Conservation (phyloP, 352 stramenopile species). For the Phytophthora hibernalis region DNA sequence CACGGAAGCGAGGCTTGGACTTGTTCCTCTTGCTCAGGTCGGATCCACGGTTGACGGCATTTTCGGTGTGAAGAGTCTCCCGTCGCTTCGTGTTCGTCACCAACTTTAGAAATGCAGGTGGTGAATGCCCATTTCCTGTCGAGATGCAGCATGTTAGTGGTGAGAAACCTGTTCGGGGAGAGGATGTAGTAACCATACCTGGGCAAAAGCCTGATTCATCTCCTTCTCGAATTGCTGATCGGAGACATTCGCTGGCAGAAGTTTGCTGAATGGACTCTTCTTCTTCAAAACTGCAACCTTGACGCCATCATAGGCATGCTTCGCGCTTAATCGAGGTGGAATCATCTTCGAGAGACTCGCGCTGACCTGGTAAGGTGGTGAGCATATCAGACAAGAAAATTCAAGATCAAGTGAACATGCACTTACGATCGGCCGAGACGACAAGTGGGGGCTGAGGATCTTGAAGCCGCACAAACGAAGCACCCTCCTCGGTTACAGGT, state of each 20-base stretch:
- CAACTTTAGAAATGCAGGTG: constrained; percentile 49
- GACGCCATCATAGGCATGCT: constrained; percentile 58
- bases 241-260: constrained; percentile 39
- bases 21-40: constrained; percentile 9
- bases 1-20: constrained; percentile 12
- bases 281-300: constrained; percentile 64
- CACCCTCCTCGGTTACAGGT: constrained; percentile 43
- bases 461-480: constrained; percentile 72
- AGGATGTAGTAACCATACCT: constrained; percentile 28
- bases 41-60: constrained; percentile 10
- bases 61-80: constrained; percentile 9
- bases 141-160: neutral
- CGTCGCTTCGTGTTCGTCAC: constrained; percentile 15
- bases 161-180: neutral
- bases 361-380: constrained; percentile 21
- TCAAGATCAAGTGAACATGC: neutral
- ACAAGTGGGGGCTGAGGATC: constrained; percentile 59
- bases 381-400: neutral
- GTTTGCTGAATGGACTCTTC: constrained; percentile 66
- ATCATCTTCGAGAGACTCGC: constrained; percentile 56
- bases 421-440: constrained; percentile 52
- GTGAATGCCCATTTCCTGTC: constrained; percentile 61
- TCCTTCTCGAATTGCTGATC: constrained; percentile 77
- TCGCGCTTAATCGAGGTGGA: constrained; percentile 38
- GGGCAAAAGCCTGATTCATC: constrained; percentile 67